Base-by-base conservation (phyloP, 345 rosid species). In the Eucalyptus leucophloia region DNA sequence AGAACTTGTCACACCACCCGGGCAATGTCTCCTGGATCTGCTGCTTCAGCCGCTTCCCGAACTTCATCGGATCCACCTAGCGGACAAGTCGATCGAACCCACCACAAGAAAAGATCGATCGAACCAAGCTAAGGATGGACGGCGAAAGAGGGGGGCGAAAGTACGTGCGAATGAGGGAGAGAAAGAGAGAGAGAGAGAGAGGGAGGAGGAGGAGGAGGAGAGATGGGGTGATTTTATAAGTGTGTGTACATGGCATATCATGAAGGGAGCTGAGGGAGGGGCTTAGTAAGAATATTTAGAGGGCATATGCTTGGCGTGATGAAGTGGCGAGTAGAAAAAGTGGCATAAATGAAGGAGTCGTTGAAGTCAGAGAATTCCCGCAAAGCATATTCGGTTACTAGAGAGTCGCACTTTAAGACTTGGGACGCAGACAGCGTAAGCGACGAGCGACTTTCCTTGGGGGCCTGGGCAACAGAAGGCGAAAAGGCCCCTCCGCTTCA, bases 21-120 rank as follows among this genome's bases (percentile, higher is more conserved):
- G 99, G 98, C 91, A 96, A 90, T 5, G 98, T 94, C 90, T 96
- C 98, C 86, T 94, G 93, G 62, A 95, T 93, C 89, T 97, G 99
- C 80, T 95, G 96, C 92, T 94, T 94, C 88, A 97, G 86, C 92
- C 96, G 92, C 95, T 97, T 97, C 17, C 99, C 99, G 30, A 97
- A 97, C 94, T 97, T 97, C 99, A 97, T 95, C 49, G 37, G 4
- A 58, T 56, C 62, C 62, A 91, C 50, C 58, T 15, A n/a, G 62
- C 58, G 5, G 26, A 9, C 58, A 8, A 21, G 1, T 21, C 5
- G 58, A 53, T 53, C 23, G 54, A 26, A 56, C 51, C 45, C 54
- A 17, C 54, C 53, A 2, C 53, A 2, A 50, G 53, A 50, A 17
- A 45, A 24, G 49, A 47, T 47, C 49, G 53, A 87, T 54, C 37